phyloP scores from a whole-genome alignment of 2,329 filamentous ascomycete species.

The Colletotrichum sojae region DNA sequence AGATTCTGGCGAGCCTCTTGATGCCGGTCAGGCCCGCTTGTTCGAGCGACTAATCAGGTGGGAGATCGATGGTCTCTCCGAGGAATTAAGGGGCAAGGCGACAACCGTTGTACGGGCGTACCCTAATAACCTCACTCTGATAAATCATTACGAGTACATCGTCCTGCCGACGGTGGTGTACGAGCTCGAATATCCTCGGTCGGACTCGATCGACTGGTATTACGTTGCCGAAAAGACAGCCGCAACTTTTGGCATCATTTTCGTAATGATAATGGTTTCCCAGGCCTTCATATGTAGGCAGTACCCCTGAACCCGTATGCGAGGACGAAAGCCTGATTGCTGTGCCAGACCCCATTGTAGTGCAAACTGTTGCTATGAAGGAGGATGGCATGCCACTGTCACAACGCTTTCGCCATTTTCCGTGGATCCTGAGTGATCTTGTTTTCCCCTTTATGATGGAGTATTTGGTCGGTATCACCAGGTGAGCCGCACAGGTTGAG shows the following conservation, averaged over 20 bases:
- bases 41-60: slow-evolving; percentile 77
- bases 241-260: slow-evolving; percentile 80
- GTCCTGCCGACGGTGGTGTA: slow-evolving; percentile 84
- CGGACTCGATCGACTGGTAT: slow-evolving; percentile 77
- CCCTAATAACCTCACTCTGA: slow-evolving; percentile 76
- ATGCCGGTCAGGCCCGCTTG: slow-evolving; percentile 72
- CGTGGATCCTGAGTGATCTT: slow-evolving; percentile 81
- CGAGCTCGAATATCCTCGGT: slow-evolving; percentile 82
- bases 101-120: slow-evolving; percentile 67
- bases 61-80: slow-evolving; percentile 75
- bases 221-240: slow-evolving; percentile 81
- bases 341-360: slow-evolving; percentile 73
- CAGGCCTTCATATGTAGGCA: slow-evolving; percentile 77
- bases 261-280: slow-evolving; percentile 84
- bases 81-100: slow-evolving; percentile 76
- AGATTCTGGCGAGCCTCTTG: slow-evolving; percentile 71
- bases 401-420: slow-evolving; percentile 76
- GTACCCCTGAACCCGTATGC: not conserved
- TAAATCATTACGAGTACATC: slow-evolving; percentile 80
- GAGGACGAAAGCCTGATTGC: slow-evolving; percentile 25
- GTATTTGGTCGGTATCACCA: slow-evolving; percentile 66
- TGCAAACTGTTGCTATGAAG: slow-evolving; percentile 76
- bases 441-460: slow-evolving; percentile 86
- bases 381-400: slow-evolving; percentile 73
- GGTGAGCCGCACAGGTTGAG: not conserved